phyloP scores from a whole-genome alignment of 139 green algal species.

The Tetradesmus obliquus region DNA sequence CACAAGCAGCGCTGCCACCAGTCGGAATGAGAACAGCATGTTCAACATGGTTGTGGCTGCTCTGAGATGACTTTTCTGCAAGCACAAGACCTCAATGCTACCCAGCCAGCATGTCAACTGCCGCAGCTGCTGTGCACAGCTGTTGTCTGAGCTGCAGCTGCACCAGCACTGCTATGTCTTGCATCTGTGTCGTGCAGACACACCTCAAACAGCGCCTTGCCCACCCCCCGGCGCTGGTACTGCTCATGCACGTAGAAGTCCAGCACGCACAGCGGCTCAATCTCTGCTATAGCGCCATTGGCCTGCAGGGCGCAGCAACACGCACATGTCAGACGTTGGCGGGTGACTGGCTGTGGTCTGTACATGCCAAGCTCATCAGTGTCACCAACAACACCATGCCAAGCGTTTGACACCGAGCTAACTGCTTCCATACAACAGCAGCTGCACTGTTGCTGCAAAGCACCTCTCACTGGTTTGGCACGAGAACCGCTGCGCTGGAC shows the following conservation, averaged over 20 bases:
- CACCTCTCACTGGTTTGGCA: neutral
- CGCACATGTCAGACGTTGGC: neutral
- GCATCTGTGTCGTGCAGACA: neutral
- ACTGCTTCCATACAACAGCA: neutral
- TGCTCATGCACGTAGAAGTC: conserved; percentile 91
- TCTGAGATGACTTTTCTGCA: conserved; percentile 11
- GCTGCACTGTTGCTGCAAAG: neutral
- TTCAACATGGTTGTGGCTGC: neutral
- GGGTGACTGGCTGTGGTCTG: neutral
- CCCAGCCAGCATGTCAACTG: neutral
- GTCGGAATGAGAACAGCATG: neutral
- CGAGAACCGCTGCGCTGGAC: neutral
- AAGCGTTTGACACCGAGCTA: neutral
- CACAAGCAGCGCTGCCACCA: neutral
- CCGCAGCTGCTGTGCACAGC: neutral
- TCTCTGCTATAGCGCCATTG: conserved; percentile 57
- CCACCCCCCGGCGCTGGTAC: conserved; percentile 78
- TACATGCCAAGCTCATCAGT: neutral
- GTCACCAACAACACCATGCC: neutral
- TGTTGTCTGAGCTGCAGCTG: neutral
- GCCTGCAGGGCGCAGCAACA: conserved; percentile 40
- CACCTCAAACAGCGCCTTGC: conserved; percentile 76
- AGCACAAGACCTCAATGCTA: neutral
- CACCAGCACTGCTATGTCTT: neutral
- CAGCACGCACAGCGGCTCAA: conserved; percentile 77